A percentile compares a stretch with the other conserved stretches of the same genome.
phyloP scores from a whole-genome alignment of 192 early-diverging fungal genomes.

The Linderina pennispora region DNA sequence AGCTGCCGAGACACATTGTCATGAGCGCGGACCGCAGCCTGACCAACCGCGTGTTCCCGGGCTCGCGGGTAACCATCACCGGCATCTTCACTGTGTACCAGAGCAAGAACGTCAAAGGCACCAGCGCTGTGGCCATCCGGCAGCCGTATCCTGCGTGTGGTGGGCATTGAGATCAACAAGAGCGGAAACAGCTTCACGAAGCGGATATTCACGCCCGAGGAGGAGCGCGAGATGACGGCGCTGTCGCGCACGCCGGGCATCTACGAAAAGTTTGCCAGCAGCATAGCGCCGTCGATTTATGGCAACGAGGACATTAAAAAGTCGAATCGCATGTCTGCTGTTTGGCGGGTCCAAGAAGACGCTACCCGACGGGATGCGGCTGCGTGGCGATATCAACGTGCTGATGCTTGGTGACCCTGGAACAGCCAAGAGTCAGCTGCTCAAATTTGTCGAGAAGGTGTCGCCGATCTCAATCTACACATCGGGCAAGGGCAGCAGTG shows the following conservation, averaged over 20 bases:
- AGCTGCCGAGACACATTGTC: constrained; percentile 91
- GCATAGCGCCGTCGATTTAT: constrained; percentile 96
- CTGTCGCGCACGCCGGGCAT: constrained; percentile 83
- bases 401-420: constrained; percentile 96
- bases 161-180: constrained; percentile 84
- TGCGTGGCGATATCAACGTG: constrained; percentile 98
- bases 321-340: constrained; percentile 87
- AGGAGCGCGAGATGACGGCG: constrained; percentile 88
- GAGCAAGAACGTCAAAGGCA: constrained; percentile 57
- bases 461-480: constrained; percentile 99
- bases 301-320: constrained; percentile 97
- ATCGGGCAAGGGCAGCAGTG: constrained; percentile 97
- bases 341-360: constrained; percentile 96
- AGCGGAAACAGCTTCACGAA: constrained; percentile 57
- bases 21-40: constrained; percentile 83
- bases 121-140: constrained; percentile 82
- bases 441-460: constrained; percentile 98
- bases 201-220: constrained; percentile 75
- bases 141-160: constrained; percentile 91
- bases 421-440: constrained; percentile 95
- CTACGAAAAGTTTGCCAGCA: constrained; percentile 85
- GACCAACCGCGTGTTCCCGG: constrained; percentile 88
- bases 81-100: constrained; percentile 95
- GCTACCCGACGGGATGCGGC: constrained; percentile 92
- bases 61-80: constrained; percentile 85